Evolutionary conservation across 495 filamentous ascomycete genomes (phyloP), one percentile per base, ranked within the genome.

Genomic region (Aspergillus affinis): DNA sequence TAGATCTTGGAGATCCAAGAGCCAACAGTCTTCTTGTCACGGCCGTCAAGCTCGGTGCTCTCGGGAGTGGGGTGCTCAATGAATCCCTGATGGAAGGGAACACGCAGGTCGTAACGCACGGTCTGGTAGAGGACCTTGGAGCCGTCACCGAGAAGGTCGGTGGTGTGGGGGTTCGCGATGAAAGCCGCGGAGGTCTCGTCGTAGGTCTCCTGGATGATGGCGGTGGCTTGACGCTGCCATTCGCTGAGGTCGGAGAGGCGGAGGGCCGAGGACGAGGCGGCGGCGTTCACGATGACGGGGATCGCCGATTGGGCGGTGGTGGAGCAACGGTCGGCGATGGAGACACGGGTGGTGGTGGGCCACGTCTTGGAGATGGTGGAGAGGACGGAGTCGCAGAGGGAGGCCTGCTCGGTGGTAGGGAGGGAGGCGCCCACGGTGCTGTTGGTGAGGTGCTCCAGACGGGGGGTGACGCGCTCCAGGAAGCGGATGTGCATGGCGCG

Each of bases 311-410:
- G 56, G 6, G 64, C 55, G n/a, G 61, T 54, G 17, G 45, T 55
- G n/a, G 55, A 23, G 23, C 58, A 54, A 9, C 66, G 59, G 81
- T 83, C 86, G 57, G 69, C 76, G 50, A 65, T 80, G 58, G 86
- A 85, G 2, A 72, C 50, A 17, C 63, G 55, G 29, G 60, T 65
- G 2, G 66, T 69, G 18, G 61, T 62, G 9, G 61, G 51, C 66
- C 76, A 46, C 27, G 50, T 52, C 9, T 49, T 54, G 7, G 29
- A 2, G 30, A 62, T 32, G 20, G 26, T 44, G 0, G 44, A 17
- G 27, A 21, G 4, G 7, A 67, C 48, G 5, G 48, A 48, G 6
- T 41, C 21, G 48, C 18, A 15, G 18, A 61, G 56, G 4, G 9
- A 20, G 13, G 49, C 4, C 19, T 56, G 46, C 17, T 58, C 57